Evolutionary conservation across 345 rosid species (phyloP).

Genomic region (Hypericum perforatum): DNA sequence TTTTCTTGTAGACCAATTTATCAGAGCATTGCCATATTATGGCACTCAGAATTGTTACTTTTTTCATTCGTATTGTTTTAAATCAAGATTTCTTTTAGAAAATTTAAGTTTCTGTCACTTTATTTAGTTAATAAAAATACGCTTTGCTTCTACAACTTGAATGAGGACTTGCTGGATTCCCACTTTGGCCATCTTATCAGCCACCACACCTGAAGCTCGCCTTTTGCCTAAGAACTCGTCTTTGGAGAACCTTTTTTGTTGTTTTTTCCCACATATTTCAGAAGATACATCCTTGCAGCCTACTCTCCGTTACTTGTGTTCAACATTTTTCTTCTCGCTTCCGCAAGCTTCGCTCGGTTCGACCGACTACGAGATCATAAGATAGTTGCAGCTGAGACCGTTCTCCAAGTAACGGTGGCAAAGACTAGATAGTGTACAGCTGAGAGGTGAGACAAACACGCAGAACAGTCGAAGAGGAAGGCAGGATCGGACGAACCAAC

Average conservation of each 20-base stretch:
- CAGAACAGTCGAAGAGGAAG: no score
- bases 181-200: conserved; percentile 53
- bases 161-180: conserved; percentile 59
- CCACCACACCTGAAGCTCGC: conserved; percentile 51
- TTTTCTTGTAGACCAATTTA: no score
- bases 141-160: conserved; percentile 21
- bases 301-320: conserved; percentile 35
- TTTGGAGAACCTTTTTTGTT: conserved; percentile 35
- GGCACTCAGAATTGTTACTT: no score
- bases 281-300: conserved; percentile 33
- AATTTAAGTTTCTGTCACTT: no score
- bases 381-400: conserved; percentile 9
- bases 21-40: no score
- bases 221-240: conserved; percentile 47
- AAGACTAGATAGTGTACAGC: no score
- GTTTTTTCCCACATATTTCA: conserved; percentile 48
- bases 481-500: no score
- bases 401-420: no score
- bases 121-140: no score
- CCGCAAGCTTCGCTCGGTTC: conserved; percentile 27
- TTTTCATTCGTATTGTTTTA: no score
- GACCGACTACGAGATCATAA: conserved; percentile 11
- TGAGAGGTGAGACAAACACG: no score
- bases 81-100: no score
- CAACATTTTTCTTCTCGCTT: conserved; percentile 39